Percentiles rank a stretch among this genome's conserved stretches.
Evolutionary conservation across 2,329 filamentous ascomycete species (phyloP).

Genomic region (Diaporthe vaccinii): DNA sequence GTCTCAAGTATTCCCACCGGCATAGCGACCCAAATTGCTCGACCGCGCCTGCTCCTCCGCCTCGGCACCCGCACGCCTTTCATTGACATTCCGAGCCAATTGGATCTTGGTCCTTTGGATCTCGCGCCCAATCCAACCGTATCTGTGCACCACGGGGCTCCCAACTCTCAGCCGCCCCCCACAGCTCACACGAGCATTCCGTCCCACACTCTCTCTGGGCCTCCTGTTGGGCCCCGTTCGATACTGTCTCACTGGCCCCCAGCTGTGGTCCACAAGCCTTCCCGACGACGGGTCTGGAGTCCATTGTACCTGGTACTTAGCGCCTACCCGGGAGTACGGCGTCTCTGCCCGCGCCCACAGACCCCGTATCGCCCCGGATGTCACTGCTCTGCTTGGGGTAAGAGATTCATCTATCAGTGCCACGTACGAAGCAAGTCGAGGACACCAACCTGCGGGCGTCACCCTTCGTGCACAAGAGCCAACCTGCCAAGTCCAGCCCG

Average conservation of each 20-base stretch:
- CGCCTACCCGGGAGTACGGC: neutral
- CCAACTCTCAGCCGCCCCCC: slow-evolving; percentile 8
- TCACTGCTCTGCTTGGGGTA: slow-evolving; percentile 31
- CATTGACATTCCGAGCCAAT: slow-evolving; percentile 13
- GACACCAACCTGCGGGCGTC: slow-evolving; percentile 27
- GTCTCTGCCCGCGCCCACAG: slow-evolving; percentile 22
- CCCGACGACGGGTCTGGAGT: neutral
- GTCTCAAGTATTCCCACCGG: slow-evolving; percentile 24
- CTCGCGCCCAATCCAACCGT: slow-evolving; percentile 15
- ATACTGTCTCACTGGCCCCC: slow-evolving; percentile 34
- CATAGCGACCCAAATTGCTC: slow-evolving; percentile 8
- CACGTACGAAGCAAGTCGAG: slow-evolving; percentile 16
- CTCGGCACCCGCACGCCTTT: slow-evolving; percentile 33
- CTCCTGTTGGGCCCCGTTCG: neutral
- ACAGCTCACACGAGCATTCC: slow-evolving; percentile 3
- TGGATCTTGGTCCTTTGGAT: slow-evolving; percentile 14
- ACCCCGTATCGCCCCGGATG: slow-evolving; percentile 16
- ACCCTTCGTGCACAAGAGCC: slow-evolving; percentile 24
- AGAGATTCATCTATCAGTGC: slow-evolving; percentile 25
- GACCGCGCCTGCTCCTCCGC: slow-evolving; percentile 4
- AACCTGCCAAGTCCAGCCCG: slow-evolving; percentile 28
- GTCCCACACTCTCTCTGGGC: slow-evolving; percentile 12
- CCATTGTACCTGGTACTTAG: slow-evolving; percentile 2
- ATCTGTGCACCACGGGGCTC: slow-evolving; percentile 3
- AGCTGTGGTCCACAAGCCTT: slow-evolving; percentile 9